Evolutionary conservation across 1,284 basidiomycete genomes (phyloP), one percentile per base, ranked within the genome.

Genomic region (Thecaphora frezii): DNA sequence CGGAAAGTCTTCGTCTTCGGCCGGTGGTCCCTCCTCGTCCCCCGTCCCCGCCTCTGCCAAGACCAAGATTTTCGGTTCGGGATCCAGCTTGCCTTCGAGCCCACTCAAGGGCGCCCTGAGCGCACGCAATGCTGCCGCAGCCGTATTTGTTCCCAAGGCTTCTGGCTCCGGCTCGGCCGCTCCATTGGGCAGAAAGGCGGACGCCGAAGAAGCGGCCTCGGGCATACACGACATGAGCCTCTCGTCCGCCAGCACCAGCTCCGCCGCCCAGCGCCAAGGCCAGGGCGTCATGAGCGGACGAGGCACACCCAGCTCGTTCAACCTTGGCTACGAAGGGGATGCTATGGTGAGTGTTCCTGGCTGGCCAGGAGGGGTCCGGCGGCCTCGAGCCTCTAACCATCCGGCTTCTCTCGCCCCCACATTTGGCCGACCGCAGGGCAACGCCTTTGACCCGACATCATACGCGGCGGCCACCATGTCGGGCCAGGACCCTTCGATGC

Each of bases 91-190:
- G n/a, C 59, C 64, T 5, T 47, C 67, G 4, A 59, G 63, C 39
- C 62, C 67, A 14, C 48, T 56, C 45, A 67, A 63, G 43, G 64
- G 57, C 18, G 66, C 58, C 2, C 64, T 74, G 37, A 67, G 66
- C 44, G 68, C 63, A 25, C 59, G 68, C 23, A 67, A 70, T 16
- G 73, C 70, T 5, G 63, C 62, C 25, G 71, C 71, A 12, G 66
- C 71, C 25, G 73, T 73, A 21, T 74, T 74, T 41, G 70, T 74
- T 8, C 73, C 73, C 36, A 74, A 74, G 54, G 44, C 47, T 38
- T 50, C 57, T 25, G 57, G 58, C 26, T 52, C 58, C 1, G 49
- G 55, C 2, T 38, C 58, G 10, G 46, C 56, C 9, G 26, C 63
- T 9, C 38, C 46, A 38, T 46, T 50, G 25, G 26, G 40, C 23